Percentiles rank a stretch among this genome's conserved stretches.
Conservation (phyloP, 2,329 filamentous ascomycete species). For the Exophiala xenobiotica region DNA sequence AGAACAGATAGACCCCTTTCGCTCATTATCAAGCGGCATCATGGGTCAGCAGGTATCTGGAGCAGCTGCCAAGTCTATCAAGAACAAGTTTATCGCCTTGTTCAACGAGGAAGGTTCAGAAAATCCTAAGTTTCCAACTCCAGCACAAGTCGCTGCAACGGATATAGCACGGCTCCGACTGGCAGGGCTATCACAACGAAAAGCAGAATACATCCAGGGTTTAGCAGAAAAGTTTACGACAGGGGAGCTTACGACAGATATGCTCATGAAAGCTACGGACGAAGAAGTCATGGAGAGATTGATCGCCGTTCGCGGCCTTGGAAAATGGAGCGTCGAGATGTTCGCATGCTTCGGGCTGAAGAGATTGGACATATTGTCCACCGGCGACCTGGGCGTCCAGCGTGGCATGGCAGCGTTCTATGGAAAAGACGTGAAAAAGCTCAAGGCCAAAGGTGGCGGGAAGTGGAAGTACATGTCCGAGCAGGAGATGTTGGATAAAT, state of each 20-base stretch:
- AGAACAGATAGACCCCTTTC: slow-evolving; percentile 85
- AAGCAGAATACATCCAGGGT: slow-evolving; percentile 91
- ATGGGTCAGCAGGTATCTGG: slow-evolving; percentile 96
- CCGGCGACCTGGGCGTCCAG: slow-evolving; percentile 90
- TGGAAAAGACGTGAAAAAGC: slow-evolving; percentile 77
- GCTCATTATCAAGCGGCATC: slow-evolving; percentile 77
- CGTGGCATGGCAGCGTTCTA: slow-evolving; percentile 86
- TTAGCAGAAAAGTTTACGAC: slow-evolving; percentile 75
- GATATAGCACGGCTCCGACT: slow-evolving; percentile 69
- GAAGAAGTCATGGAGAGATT: slow-evolving; percentile 81
- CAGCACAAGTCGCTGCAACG: slow-evolving; percentile 66
- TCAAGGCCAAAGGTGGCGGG: slow-evolving; percentile 74
- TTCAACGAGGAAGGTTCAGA: slow-evolving; percentile 53
- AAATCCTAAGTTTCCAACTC: slow-evolving; percentile 65
- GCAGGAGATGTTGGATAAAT: slow-evolving; percentile 82
- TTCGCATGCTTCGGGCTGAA: slow-evolving; percentile 96
- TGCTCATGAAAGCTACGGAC: slow-evolving; percentile 76
- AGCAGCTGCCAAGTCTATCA: slow-evolving; percentile 85
- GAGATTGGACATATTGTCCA: slow-evolving; percentile 87
- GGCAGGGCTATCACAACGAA: slow-evolving; percentile 87
- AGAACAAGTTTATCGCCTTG: slow-evolving; percentile 74
- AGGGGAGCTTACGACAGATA: slow-evolving; percentile 71
- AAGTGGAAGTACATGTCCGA: slow-evolving; percentile 99
- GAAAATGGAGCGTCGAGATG: slow-evolving; percentile 94
- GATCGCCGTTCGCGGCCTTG: slow-evolving; percentile 81